Base-by-base conservation (phyloP, 495 filamentous ascomycete species). In the Penicillium antarcticum region DNA sequence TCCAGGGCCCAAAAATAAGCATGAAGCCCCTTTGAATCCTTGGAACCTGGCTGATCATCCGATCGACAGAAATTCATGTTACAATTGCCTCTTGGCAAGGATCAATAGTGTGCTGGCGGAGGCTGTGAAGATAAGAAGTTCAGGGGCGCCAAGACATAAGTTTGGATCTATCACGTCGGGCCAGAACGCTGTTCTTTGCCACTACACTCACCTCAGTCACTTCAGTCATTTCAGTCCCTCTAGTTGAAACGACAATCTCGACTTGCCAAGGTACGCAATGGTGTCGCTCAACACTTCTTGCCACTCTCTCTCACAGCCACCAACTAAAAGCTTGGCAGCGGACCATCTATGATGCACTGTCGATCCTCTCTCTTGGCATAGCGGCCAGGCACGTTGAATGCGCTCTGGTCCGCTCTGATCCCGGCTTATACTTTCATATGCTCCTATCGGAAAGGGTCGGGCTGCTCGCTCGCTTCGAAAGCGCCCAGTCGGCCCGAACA, bases 361-460 rank as follows among this genome's bases (percentile, higher is more conserved):
- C 61, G 69, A 72, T 72, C 69, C 46, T 55, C 47, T 31, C 44
- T 57, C 65, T 72, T 72, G 69, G 65, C 69, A 2, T 47, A 19
- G 43, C 29, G 9, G 21, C 39, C 23, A 50, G 53, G 51, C 62
- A 62, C 53, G 58, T 65, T 65, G 54, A 16, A 51, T 39, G 18
- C 43, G 42, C 42, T 29, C 26, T 9, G 26, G 21, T 45, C 9
- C n/a, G 42, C 19, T 23, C 19, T 10, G 12, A 23, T 23, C 21
- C 21, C 6, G 21, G 21, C 10, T 48, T 48, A 48, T 16, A 19
- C 24, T 48, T 48, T 43, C n/a, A 26, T 19, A 5, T 35, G 17
- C 40, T 48, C 24, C 39, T 52, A 45, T 55, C 52, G 41, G 52
- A 11, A 19, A 14, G 16, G 2, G 14, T 37, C 48, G 48, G 42